Evolutionary conservation across 805 yeast genomes (phyloP).

Genomic region (Myxozyma vanderwaltii): DNA sequence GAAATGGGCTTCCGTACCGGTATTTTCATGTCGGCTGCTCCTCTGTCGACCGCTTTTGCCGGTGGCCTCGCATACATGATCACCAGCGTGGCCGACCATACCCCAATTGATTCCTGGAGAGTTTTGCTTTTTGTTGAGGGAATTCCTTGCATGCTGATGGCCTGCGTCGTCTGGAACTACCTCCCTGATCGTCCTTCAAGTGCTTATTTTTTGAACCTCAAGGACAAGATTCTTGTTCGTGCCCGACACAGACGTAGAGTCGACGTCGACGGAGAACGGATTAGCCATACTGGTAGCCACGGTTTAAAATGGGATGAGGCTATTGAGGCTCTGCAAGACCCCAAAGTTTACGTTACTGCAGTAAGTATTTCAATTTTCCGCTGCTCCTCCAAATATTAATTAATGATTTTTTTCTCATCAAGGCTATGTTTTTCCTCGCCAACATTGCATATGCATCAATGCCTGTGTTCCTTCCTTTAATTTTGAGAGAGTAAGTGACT

Average conservation of each 20-base stretch:
- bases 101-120: slow-evolving; percentile 46
- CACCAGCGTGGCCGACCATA: slow-evolving; percentile 27
- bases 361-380: no score
- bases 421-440: slow-evolving; percentile 33
- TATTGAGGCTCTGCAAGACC: slow-evolving; percentile 32
- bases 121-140: slow-evolving; percentile 51
- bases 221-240: slow-evolving; percentile 33
- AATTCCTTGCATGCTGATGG: slow-evolving; percentile 49
- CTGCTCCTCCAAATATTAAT: no score
- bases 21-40: slow-evolving; percentile 46
- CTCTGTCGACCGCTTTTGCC: slow-evolving; percentile 48
- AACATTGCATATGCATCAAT: slow-evolving; percentile 32
- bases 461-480: slow-evolving; percentile 49
- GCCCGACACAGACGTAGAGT: slow-evolving; percentile 27
- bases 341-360: slow-evolving; percentile 33
- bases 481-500: slow-evolving; percentile 44
- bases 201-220: slow-evolving; percentile 47
- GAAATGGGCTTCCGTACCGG: slow-evolving; percentile 47
- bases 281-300: slow-evolving; percentile 21
- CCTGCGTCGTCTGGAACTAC: slow-evolving; percentile 39
- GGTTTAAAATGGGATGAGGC: slow-evolving; percentile 32
- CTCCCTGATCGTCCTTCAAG: slow-evolving; percentile 46
- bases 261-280: slow-evolving; percentile 32
- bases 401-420: no score
- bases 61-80: slow-evolving; percentile 44